These are phyloP conservation scores for Globisporangium radiosum DNA, from an alignment of 352 stramenopile species.

Conservation along the genomic window DNA sequence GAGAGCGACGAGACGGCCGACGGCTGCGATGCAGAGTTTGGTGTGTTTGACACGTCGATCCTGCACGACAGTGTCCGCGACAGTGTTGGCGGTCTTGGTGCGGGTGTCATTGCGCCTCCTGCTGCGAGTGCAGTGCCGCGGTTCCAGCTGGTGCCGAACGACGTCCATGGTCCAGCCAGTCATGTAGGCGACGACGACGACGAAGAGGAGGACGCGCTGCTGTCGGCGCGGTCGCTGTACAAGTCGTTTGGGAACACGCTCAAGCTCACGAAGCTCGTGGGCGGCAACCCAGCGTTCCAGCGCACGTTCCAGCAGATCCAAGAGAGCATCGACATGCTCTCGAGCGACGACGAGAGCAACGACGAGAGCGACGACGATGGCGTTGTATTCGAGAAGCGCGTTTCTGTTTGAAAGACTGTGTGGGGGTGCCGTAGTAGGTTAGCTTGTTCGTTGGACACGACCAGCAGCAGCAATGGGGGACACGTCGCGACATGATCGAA, in stretches of 20 bases:
- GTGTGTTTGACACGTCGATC: constrained; percentile 20
- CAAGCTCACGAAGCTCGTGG: constrained; percentile 35
- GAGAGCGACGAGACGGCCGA: not conserved
- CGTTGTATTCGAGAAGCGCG: not conserved
- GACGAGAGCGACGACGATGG: constrained; percentile 17
- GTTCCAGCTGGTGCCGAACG: not conserved
- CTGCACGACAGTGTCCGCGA: constrained; percentile 7
- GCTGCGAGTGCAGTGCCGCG: not conserved
- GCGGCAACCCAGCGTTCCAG: constrained; percentile 41
- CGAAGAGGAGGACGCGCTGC: constrained; percentile 28
- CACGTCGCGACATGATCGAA: not conserved
- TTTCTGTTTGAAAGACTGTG: not conserved
- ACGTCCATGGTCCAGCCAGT: not conserved
- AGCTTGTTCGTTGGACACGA: not conserved
- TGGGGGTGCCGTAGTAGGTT: not conserved
- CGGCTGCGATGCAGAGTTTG: constrained; percentile 2
- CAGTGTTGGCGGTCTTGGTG: not conserved
- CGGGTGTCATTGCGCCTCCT: not conserved
- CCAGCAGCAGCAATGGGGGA: not conserved
- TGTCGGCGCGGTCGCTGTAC: constrained; percentile 37
- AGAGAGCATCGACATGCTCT: constrained; percentile 47
- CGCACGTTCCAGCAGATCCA: constrained; percentile 58
- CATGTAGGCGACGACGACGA: constrained; percentile 6
- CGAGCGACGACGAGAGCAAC: constrained; percentile 38
- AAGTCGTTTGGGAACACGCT: constrained; percentile 40